Percentiles rank a stretch among this genome's conserved stretches.
Conservation (phyloP, 2,329 filamentous ascomycete genomes). For the Talaromyces sp. region DNA sequence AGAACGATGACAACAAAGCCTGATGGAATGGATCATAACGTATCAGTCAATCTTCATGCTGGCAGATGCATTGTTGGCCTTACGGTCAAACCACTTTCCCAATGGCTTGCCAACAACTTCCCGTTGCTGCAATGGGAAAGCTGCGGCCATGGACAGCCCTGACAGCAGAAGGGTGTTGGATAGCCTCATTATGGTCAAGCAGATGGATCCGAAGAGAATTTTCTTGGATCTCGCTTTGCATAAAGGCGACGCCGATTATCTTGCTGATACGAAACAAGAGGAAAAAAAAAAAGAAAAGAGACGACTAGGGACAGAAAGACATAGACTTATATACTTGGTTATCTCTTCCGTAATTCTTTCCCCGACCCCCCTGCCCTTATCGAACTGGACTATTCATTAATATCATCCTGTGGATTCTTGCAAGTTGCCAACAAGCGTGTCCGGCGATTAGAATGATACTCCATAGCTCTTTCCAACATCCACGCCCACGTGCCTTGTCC, state of each 20-base stretch:
- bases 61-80: background rate
- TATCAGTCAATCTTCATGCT: background rate
- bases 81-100: conserved; percentile 13
- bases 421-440: background rate
- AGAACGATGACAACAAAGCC: conserved; percentile 20
- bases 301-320: background rate
- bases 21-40: background rate
- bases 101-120: background rate
- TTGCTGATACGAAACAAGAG: background rate
- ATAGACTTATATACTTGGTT: too few species aligned
- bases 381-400: background rate
- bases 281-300: background rate
- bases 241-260: too few species aligned
- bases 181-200: background rate
- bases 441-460: too few species aligned
- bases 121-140: background rate
- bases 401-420: background rate
- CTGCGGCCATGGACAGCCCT: background rate
- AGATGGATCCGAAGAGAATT: background rate
- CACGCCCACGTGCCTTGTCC: background rate
- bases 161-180: background rate
- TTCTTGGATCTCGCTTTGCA: too few species aligned
- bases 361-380: too few species aligned
- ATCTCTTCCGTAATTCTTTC: too few species aligned
- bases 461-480: background rate